Evolutionary conservation across 2,329 filamentous ascomycete species (phyloP), one percentile per base, ranked within the genome.

Genomic region (Tolypocladium album): DNA sequence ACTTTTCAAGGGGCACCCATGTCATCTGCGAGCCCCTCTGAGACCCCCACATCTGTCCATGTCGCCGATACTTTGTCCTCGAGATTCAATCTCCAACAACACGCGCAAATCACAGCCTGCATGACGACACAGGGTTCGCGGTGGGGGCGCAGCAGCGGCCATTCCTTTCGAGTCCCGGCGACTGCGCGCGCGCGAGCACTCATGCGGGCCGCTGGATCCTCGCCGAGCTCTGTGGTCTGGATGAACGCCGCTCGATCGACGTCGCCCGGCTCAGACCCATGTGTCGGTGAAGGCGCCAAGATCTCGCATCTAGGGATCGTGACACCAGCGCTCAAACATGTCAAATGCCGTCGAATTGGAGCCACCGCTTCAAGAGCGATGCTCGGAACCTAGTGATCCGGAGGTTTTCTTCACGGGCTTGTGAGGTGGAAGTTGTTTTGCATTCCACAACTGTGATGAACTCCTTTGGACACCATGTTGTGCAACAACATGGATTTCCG

Each of bases 1-100:
- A 64, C 67, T 67, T 67, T 67, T 58, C 50, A 53, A 60, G 61
- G 63, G 59, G 61, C 63, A 64, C 64, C 62, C 60, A 62, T 55
- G 58, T 57, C 61, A 64, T 66, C 65, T 68, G 61, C 64, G 40
- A 58, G 57, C 43, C 27, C 56, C 57, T 27, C 56, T 27, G 42
- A 47, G 40, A 47, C 56, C 55, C 38, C 38, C 38, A 53, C 50
- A 53, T n/a, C 24, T 52, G 27, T 39, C 55, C 20, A 24, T 42
- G 55, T 56, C 40, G 38, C 55, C 38, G 38, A 39, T 42, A 56
- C 55, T 24, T 56, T 20, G 38, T 40, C 38, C 31, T 13, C 4
- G 42, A 43, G 38, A 56, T 43, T 36, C 55, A 56, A 56, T 42
- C 55, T 39, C 55, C 38, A 56, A 27, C 38, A 11, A 24, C 22